Evolutionary conservation across 306 rosid species (phyloP).

Genomic region (Dicorynia guianensis): DNA sequence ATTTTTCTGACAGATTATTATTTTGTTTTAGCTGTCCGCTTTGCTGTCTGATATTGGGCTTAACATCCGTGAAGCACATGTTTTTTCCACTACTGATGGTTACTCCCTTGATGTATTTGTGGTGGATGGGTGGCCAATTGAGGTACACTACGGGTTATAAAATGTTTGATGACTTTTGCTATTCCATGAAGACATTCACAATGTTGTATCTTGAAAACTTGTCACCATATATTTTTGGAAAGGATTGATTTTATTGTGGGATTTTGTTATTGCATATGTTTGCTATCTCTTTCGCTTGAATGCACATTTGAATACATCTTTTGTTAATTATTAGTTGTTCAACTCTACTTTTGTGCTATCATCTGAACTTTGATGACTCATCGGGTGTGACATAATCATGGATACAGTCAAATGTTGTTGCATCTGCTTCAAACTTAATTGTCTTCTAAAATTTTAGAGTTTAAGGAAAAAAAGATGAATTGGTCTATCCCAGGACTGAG

Average conservation of each 20-base stretch:
- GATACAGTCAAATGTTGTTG: conserved; percentile 29
- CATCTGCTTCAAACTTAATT: conserved; percentile 29
- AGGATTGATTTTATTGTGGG: neutral
- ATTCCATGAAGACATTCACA: neutral
- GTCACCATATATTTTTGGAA: conserved; percentile 3
- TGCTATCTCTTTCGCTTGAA: conserved; percentile 23
- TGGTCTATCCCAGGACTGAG: conserved; percentile 46
- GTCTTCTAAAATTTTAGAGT: conserved; percentile 21
- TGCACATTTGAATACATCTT: conserved; percentile 2
- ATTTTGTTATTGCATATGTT: conserved; percentile 30
- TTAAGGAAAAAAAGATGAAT: conserved; percentile 40
- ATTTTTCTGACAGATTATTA: conserved; percentile 28
- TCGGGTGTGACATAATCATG: conserved; percentile 12
- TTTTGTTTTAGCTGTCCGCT: conserved; percentile 56
- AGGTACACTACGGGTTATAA: conserved; percentile 50
- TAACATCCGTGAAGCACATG: conserved; percentile 70
- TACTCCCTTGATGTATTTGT: conserved; percentile 63
- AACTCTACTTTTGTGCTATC: conserved; percentile 14
- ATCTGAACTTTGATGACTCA: conserved; percentile 28
- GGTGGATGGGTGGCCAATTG: conserved; percentile 61
- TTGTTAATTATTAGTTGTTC: conserved; percentile 26
- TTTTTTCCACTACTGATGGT: conserved; percentile 63
- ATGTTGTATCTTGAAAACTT: conserved; percentile 11
- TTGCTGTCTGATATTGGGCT: conserved; percentile 68
- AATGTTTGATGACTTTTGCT: conserved; percentile 17